phyloP scores from a whole-genome alignment of 805 yeast species.

The Torulaspora microellipsoides region DNA sequence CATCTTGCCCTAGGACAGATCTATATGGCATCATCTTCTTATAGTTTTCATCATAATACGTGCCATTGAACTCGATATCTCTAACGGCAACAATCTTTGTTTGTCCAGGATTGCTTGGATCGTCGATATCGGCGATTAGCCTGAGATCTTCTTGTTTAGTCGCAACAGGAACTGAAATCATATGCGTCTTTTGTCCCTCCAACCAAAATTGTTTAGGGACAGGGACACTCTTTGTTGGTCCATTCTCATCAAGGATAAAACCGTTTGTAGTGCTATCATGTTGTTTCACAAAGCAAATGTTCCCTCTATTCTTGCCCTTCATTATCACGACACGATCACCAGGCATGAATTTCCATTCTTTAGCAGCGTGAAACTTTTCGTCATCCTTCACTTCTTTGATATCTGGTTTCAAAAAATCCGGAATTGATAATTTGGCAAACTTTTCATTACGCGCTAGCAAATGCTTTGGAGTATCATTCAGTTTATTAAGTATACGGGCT shows the following conservation, averaged over 20 bases:
- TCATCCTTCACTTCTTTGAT: slow-evolving; percentile 32
- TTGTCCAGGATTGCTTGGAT: slow-evolving; percentile 52
- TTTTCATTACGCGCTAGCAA: slow-evolving; percentile 30
- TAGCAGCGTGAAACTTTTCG: slow-evolving; percentile 38
- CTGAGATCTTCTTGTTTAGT: slow-evolving; percentile 58
- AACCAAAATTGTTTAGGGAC: slow-evolving; percentile 73
- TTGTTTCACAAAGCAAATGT: slow-evolving; percentile 60
- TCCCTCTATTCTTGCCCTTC: slow-evolving; percentile 70
- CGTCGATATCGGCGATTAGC: slow-evolving; percentile 72
- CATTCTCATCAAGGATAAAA: slow-evolving; percentile 59
- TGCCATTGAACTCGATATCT: slow-evolving; percentile 60
- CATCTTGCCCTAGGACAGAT: slow-evolving; percentile 63
- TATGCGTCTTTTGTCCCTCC: slow-evolving; percentile 65
- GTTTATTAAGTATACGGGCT: slow-evolving; percentile 33
- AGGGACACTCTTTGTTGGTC: slow-evolving; percentile 56
- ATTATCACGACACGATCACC: slow-evolving; percentile 77
- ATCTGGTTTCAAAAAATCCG: slow-evolving; percentile 36
- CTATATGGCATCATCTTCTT: slow-evolving; percentile 73
- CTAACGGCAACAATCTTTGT: slow-evolving; percentile 74
- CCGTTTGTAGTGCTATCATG: slow-evolving; percentile 59
- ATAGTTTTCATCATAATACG: slow-evolving; percentile 69
- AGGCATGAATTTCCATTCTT: slow-evolving; percentile 57
- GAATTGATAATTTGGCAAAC: slow-evolving; percentile 31
- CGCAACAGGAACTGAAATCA: slow-evolving; percentile 62
- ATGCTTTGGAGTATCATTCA: slow-evolving; percentile 31